Conservation (phyloP, 2,329 filamentous ascomycete species). For the Grosmannia clavigera region DNA sequence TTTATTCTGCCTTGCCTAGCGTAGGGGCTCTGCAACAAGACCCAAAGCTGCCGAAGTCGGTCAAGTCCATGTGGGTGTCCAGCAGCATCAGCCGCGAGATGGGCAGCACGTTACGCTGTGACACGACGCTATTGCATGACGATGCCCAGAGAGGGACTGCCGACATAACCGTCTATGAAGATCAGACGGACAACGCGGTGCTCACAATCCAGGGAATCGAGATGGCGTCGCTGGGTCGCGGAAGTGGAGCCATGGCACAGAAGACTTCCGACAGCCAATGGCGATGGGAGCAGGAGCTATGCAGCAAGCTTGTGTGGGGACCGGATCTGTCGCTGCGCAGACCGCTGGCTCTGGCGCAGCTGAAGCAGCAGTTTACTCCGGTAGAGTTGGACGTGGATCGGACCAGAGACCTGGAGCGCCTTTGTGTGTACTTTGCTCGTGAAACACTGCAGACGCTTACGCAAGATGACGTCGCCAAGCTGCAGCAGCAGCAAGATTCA, state of each 20-base stretch:
- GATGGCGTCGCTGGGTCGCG: conserved; percentile 13
- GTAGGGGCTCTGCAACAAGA: background rate
- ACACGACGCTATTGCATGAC: conserved; percentile 9
- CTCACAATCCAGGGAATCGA: conserved; percentile 11
- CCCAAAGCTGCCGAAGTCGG: conserved; percentile 13
- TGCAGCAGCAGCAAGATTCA: background rate
- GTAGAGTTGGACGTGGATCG: no score
- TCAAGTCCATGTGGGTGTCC: conserved; percentile 21
- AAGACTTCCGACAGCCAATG: background rate
- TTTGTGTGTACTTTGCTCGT: background rate
- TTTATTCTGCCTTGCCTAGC: conserved; percentile 3
- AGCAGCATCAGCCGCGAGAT: conserved; percentile 17
- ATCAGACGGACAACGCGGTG: background rate
- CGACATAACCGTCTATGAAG: conserved; percentile 8
- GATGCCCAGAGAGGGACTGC: conserved; percentile 12
- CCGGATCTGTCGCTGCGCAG: background rate
- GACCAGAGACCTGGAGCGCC: no score
- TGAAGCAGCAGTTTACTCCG: background rate
- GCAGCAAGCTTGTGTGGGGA: background rate
- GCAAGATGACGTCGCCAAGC: background rate
- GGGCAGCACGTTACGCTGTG: conserved; percentile 8
- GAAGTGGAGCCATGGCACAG: background rate
- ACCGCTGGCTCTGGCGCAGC: background rate
- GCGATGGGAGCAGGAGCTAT: background rate
- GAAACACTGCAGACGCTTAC: background rate